phyloP scores from a whole-genome alignment of 2,329 filamentous ascomycete genomes.

The Pseudogymnoascus sp. region DNA sequence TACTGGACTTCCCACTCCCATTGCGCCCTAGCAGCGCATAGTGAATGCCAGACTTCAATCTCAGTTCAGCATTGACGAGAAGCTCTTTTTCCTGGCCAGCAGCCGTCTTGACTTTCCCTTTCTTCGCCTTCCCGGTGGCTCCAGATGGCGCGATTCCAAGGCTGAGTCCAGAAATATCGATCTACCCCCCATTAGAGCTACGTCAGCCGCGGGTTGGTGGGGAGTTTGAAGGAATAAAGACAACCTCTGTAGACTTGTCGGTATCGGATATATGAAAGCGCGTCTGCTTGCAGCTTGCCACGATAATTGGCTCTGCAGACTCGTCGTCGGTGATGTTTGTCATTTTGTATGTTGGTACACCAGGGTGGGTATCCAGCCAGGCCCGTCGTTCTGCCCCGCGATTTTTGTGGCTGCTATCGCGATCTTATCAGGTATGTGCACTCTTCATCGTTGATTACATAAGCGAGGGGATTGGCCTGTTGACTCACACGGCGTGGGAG shows the following conservation, averaged over 20 bases:
- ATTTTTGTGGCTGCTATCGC: conserved; percentile 1
- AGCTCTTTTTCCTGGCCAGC: conserved; percentile 53
- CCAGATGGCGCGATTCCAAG: conserved; percentile 36
- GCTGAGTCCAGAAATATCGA: conserved; percentile 49
- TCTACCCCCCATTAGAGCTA: conserved; percentile 61
- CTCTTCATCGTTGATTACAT: neutral
- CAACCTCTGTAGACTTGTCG: conserved; percentile 9
- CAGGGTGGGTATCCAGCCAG: neutral
- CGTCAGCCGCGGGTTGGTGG: neutral
- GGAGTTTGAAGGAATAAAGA: neutral
- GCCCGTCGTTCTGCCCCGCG: conserved; percentile 1
- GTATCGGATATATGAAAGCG: conserved; percentile 27
- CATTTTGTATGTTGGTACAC: neutral
- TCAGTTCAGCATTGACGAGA: conserved; percentile 58
- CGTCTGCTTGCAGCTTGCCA: conserved; percentile 27
- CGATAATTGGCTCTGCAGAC: conserved; percentile 14
- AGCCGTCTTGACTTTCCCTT: conserved; percentile 34
- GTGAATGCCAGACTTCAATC: conserved; percentile 61
- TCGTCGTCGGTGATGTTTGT: neutral
- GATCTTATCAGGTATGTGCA: conserved; percentile 4
- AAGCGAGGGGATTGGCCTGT: neutral
- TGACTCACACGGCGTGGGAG: neutral
- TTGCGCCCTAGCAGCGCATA: conserved; percentile 77
- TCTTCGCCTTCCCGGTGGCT: conserved; percentile 37
- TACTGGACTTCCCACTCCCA: conserved; percentile 75